A percentile compares a stretch with the other conserved stretches of the same genome.
Conservation (phyloP, 441 rosid genomes). For the Raphanus hybrid region DNA sequence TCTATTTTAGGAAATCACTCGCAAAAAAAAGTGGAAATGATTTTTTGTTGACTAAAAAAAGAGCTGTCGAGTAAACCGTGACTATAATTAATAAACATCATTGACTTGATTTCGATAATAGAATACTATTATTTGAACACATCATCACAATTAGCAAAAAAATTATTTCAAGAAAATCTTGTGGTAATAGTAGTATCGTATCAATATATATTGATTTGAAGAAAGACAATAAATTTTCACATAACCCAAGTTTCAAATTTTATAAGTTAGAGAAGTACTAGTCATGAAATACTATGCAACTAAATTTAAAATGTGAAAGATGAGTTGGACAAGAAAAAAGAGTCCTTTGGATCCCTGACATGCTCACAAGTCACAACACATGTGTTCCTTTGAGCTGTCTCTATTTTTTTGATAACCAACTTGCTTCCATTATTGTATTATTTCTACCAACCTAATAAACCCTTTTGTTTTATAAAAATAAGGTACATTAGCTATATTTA, state of each 20-base stretch:
- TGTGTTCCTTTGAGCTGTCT: conserved; percentile 41
- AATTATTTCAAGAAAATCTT: not conserved
- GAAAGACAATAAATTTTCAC: not conserved
- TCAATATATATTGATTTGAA: not conserved
- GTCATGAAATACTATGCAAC: not conserved
- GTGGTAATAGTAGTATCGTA: not conserved
- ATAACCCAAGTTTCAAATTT: not conserved
- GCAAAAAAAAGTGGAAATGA: too few relatives aligned
- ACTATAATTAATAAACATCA: not conserved
- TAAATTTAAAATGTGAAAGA: not conserved
- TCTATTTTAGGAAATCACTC: not conserved
- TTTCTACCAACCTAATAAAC: conserved; percentile 3
- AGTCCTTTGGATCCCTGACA: conserved; percentile 41
- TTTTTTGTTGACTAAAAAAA: not conserved
- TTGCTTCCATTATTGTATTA: conserved; percentile 33
- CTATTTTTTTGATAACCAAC: conserved; percentile 31
- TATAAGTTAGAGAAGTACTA: not conserved
- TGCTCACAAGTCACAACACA: conserved; percentile 41
- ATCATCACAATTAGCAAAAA: not conserved
- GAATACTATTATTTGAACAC: not conserved
- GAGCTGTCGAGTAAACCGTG: not conserved
- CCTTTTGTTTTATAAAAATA: not conserved
- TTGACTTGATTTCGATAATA: not conserved
- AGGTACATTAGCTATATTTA: not conserved
- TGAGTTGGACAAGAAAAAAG: conserved; percentile 32